phyloP scores from a whole-genome alignment of 768 basidiomycete genomes.

The Kwoniella heveanensis region DNA sequence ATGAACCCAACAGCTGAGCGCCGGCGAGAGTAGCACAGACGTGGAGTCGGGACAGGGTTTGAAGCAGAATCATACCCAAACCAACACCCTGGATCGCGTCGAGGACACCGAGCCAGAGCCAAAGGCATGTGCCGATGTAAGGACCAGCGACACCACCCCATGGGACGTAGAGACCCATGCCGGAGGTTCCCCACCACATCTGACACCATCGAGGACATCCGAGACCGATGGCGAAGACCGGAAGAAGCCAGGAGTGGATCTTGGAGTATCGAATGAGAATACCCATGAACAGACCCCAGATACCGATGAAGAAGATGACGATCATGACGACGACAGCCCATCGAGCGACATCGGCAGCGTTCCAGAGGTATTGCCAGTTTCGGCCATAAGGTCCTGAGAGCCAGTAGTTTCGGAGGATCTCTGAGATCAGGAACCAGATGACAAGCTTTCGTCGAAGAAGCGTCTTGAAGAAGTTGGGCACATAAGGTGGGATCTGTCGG shows the following conservation, averaged over 20 bases:
- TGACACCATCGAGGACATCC: slow-evolving; percentile 96
- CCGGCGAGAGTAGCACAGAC: slow-evolving; percentile 91
- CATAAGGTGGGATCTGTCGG: slow-evolving; percentile 81
- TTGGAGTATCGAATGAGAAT: slow-evolving; percentile 79
- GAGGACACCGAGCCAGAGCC: slow-evolving; percentile 93
- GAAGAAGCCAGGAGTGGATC: slow-evolving; percentile 91
- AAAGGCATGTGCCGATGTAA: slow-evolving; percentile 83
- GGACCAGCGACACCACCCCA: slow-evolving; percentile 86
- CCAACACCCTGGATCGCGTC: slow-evolving; percentile 95
- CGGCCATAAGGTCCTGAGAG: slow-evolving; percentile 63
- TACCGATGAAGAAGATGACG: slow-evolving; percentile 77
- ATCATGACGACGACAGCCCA: slow-evolving; percentile 82
- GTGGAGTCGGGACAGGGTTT: slow-evolving; percentile 87
- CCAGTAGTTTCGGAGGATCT: slow-evolving; percentile 67
- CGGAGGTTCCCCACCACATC: slow-evolving; percentile 95
- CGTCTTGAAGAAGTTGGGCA: slow-evolving; percentile 86
- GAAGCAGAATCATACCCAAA: slow-evolving; percentile 57
- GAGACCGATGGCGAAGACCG: slow-evolving; percentile 91
- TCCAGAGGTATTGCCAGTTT: slow-evolving; percentile 94
- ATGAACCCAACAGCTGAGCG: slow-evolving; percentile 83
- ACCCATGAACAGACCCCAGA: slow-evolving; percentile 76
- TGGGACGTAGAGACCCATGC: slow-evolving; percentile 86
- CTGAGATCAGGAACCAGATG: slow-evolving; percentile 91
- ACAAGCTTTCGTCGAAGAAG: slow-evolving; percentile 88
- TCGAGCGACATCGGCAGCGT: slow-evolving; percentile 69